Percentiles rank a stretch among this genome's conserved stretches.
Conservation (phyloP, 1,139 yeast species). For the Starmera stellimalicola region DNA sequence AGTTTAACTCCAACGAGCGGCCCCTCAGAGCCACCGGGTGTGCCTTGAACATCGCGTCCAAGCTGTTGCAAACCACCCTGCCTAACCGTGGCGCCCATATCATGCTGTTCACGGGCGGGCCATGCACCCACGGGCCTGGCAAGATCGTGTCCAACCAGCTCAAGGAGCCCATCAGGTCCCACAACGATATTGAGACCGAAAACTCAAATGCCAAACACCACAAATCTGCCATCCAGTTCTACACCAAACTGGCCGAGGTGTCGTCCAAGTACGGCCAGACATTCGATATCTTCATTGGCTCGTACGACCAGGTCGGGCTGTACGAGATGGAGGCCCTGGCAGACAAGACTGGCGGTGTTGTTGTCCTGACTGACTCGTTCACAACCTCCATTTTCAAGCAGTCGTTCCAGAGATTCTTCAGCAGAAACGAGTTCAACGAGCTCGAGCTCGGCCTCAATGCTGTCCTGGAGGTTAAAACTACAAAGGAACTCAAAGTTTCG, state of each 20-base stretch:
- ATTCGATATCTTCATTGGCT: slow-evolving; percentile 49
- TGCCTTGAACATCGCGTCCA: slow-evolving; percentile 54
- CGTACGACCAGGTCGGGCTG: slow-evolving; percentile 60
- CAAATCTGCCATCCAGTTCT: slow-evolving; percentile 66
- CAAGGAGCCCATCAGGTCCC: slow-evolving; percentile 86
- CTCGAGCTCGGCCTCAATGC: slow-evolving; percentile 48
- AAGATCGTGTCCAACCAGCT: slow-evolving; percentile 76
- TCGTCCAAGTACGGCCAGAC: slow-evolving; percentile 44
- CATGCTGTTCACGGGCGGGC: slow-evolving; percentile 70
- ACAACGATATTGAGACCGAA: slow-evolving; percentile 67
- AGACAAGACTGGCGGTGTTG: slow-evolving; percentile 50
- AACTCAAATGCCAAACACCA: slow-evolving; percentile 74
- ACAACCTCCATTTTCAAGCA: slow-evolving; percentile 58
- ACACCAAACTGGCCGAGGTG: slow-evolving; percentile 28
- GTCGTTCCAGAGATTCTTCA: slow-evolving; percentile 46
- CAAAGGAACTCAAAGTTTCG: slow-evolving; percentile 37
- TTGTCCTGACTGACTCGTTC: slow-evolving; percentile 56
- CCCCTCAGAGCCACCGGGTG: slow-evolving; percentile 54
- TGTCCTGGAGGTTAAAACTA: slow-evolving; percentile 44
- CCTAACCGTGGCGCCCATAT: slow-evolving; percentile 51
- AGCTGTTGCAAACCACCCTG: slow-evolving; percentile 37
- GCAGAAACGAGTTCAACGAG: slow-evolving; percentile 26
- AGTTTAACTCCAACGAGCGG: slow-evolving; percentile 39
- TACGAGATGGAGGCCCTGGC: slow-evolving; percentile 55
- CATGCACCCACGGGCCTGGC: slow-evolving; percentile 87